A percentile compares a stretch with the other conserved stretches of the same genome.
Evolutionary conservation across 2,329 filamentous ascomycete species (phyloP).

Genomic region (Teratosphaeria nubilosa): DNA sequence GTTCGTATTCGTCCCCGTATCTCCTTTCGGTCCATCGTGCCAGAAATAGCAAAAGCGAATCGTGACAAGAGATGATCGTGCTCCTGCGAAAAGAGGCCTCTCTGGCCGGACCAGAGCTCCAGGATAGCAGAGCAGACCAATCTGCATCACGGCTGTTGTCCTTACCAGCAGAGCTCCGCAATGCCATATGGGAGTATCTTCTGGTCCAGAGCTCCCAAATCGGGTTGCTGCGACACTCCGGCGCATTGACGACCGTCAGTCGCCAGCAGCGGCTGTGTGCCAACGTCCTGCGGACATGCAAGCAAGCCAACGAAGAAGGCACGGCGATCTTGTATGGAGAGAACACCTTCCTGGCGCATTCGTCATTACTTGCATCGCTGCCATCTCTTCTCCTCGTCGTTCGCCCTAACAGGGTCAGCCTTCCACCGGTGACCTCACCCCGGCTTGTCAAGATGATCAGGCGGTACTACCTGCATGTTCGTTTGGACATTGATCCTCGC

Average conservation of each 20-base stretch:
- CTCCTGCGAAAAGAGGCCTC: slow-evolving; percentile 8
- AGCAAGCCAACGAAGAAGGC: slow-evolving; percentile 32
- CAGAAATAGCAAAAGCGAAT: not conserved
- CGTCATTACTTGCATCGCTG: slow-evolving; percentile 34
- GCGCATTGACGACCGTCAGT: slow-evolving; percentile 5
- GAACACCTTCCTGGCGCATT: slow-evolving; percentile 42
- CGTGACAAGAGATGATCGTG: slow-evolving; percentile 5
- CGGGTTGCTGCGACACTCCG: slow-evolving; percentile 2
- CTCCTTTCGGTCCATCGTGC: not conserved
- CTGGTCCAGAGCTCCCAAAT: not conserved
- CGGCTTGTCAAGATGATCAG: slow-evolving; percentile 28
- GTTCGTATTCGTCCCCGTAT: not conserved
- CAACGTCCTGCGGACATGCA: slow-evolving; percentile 33
- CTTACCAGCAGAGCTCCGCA: slow-evolving; percentile 50
- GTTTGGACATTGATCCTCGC: slow-evolving; percentile 41
- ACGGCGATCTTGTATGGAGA: slow-evolving; percentile 37
- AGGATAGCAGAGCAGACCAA: slow-evolving; percentile 6
- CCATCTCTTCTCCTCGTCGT: slow-evolving; percentile 30
- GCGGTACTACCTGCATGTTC: slow-evolving; percentile 36
- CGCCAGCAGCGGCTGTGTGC: slow-evolving; percentile 28
- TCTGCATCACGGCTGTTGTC: slow-evolving; percentile 24
- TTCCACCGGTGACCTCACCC: slow-evolving; percentile 28
- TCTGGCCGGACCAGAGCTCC: not conserved
- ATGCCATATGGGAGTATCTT: slow-evolving; percentile 42
- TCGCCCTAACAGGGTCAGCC: slow-evolving; percentile 9